Evolutionary conservation across 768 basidiomycete species (phyloP), one percentile per base, ranked within the genome.

Genomic region (Pisolithus orientalis): DNA sequence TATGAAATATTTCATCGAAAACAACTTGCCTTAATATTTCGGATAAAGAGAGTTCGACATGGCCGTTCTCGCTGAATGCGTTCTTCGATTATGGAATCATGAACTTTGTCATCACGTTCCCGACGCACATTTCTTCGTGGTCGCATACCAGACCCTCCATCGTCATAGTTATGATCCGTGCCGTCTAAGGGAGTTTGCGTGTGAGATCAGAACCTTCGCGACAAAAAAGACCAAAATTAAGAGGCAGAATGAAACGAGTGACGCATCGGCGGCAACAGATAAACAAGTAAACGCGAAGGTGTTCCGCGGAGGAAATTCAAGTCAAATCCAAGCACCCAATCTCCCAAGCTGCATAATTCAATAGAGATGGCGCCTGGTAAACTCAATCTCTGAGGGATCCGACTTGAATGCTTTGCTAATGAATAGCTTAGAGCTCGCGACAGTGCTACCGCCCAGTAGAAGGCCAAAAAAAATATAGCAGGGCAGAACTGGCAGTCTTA

Each of bases 1-100:
- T 21, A 28, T 44, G 53, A 44, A 45, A 24, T n/a, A 46, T 52
- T 42, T 34, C 46, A 56, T 38, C 52, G 38, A 28, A 31, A 17
- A 52, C 53, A 53, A 80, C 91, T 86, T 72, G 90, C 95, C 85
- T 94, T 96, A 63, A 99, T 91, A 67, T 99, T 99, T 61, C 96
- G 84, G 58, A 98, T 94, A 65, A 99, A 99, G 32, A 99, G 73
- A 3, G 94, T 97, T 49, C 96, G 82, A 70, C 96, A 97, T 1
- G 93, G 93, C 59, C 93, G 79, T 75, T 99, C 95, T 57, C 89
- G 84, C 67, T 91, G 85, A 59, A 94, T 89, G 56, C 95, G 85
- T 66, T 94, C 90, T 77, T 93, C 91, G 73, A 95, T 94, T 57
- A 93, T 85, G 38, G 87, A 87, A 63, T 88, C 86, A 77, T 91